Evolutionary conservation across 257 asterid genomes (phyloP).

Genomic region (Nemophila menziesii): DNA sequence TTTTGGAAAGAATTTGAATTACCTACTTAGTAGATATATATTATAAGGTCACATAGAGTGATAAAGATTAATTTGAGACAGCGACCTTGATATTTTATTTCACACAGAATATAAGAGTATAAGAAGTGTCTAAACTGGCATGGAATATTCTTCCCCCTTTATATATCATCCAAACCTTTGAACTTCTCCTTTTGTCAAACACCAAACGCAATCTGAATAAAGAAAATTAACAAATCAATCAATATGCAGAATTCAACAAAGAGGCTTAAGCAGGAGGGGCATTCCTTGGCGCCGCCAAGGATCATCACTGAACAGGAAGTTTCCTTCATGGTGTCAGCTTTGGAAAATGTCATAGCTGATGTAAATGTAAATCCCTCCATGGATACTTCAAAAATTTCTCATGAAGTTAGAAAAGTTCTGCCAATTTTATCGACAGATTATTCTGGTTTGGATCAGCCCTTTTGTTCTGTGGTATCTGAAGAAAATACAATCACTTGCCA

Average conservation of each 20-base stretch:
- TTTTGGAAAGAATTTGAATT: too few relatives aligned
- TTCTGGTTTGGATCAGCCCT: background rate
- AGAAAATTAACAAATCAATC: background rate
- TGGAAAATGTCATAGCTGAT: constrained; percentile 46
- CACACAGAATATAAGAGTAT: constrained; percentile 45
- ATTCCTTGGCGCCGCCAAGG: constrained; percentile 6
- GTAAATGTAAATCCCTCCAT: too few relatives aligned
- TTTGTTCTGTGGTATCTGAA: constrained; percentile 23
- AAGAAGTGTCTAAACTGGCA: constrained; percentile 36
- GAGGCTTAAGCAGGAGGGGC: constrained; percentile 21
- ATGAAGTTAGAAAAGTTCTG: background rate
- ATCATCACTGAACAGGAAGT: constrained; percentile 42
- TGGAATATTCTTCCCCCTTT: background rate
- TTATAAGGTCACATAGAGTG: too few relatives aligned
- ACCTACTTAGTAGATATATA: too few relatives aligned
- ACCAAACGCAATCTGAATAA: background rate
- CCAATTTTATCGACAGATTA: constrained; percentile 1
- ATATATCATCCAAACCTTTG: constrained; percentile 20
- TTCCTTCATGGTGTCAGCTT: constrained; percentile 56
- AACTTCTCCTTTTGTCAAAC: constrained; percentile 13
- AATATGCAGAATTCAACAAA: constrained; percentile 57
- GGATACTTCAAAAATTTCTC: background rate
- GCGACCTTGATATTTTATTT: too few relatives aligned
- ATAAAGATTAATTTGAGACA: too few relatives aligned
- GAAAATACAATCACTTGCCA: constrained; percentile 33